Evolutionary conservation across 2,329 filamentous ascomycete species (phyloP), one percentile per base, ranked within the genome.

Genomic region (Cordyceps pruinosa): DNA sequence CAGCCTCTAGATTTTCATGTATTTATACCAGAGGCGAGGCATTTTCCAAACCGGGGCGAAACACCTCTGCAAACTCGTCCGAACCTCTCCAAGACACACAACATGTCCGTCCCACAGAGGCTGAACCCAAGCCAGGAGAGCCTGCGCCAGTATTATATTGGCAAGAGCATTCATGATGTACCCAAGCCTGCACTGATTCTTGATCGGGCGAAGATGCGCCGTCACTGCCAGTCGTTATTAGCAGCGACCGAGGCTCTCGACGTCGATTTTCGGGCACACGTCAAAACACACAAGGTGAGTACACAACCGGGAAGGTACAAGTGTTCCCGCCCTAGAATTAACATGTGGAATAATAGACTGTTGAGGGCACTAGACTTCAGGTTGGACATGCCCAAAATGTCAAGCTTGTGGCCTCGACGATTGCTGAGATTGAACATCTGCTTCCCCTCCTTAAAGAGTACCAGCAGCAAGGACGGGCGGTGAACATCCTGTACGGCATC

Each of bases 201-300:
- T 0, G 83, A 87, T 60, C 65, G 70, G 13, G 77, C 79, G 1
- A 76, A 81, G 3, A 71, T 84, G 3, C 67, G 69, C 4, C 69
- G 75, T 4, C 84, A 87, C 58, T 87, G 84, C 64, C 62, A 72
- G 15, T 72, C 78, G 1, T 84, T 88, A 77, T 73, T 83, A 0
- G 64, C 75, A 0, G 76, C 82, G 0, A 74, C 76, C 2, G 63
- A 72, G 6, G 66, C 69, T 10, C 66, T 87, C 0, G 72, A 71
- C 0, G 72, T 86, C 0, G 75, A 71, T 0, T 87, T 87, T 59
- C 73, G 85, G 13, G 80, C 81, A 0, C 85, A 88, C 62, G 76
- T 87, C 5, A 87, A 87, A 66, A 86, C 82, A 8, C 85, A 87
- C 66, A 87, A 87, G 70, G 81, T 82, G 5, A 37, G 41, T 17